A percentile compares a stretch with the other conserved stretches of the same genome.
Conservation (phyloP, 2,329 filamentous ascomycete genomes). For the Curvularia hawaiiensis region DNA sequence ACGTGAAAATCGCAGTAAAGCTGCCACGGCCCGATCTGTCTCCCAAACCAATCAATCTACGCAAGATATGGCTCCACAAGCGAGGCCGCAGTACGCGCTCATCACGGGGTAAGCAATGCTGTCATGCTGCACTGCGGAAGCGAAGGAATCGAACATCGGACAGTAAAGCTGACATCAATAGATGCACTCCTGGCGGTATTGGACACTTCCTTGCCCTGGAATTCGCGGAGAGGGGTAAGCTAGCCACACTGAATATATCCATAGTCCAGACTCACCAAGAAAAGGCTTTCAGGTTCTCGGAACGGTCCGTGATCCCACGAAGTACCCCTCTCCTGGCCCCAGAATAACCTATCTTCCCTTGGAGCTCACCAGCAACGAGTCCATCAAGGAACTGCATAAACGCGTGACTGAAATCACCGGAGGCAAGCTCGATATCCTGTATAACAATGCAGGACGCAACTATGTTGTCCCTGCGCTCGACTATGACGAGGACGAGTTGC, state of each 20-base stretch:
- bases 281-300: constrained; percentile 62
- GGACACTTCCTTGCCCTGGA: constrained; percentile 63
- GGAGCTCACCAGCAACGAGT: constrained; percentile 58
- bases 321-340: constrained; percentile 54
- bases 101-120: constrained; percentile 44
- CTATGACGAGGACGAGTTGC: constrained; percentile 48
- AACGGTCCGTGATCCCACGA: constrained; percentile 58
- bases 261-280: background rate
- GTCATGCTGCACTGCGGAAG: background rate
- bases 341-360: constrained; percentile 62
- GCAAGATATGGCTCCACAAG: constrained; percentile 20
- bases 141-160: background rate
- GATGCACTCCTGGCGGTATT: constrained; percentile 61
- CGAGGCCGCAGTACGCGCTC: constrained; percentile 38
- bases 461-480: constrained; percentile 65
- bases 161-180: constrained; percentile 28
- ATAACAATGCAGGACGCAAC: constrained; percentile 64
- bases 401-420: constrained; percentile 54
- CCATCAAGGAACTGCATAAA: constrained; percentile 54
- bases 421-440: constrained; percentile 60
- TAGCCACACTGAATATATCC: background rate
- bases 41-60: background rate
- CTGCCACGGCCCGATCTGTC: background rate
- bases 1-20: background rate
- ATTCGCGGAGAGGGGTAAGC: constrained; percentile 55